phyloP scores from a whole-genome alignment of 75 land plant genomes.

The Azolla pinnata region DNA sequence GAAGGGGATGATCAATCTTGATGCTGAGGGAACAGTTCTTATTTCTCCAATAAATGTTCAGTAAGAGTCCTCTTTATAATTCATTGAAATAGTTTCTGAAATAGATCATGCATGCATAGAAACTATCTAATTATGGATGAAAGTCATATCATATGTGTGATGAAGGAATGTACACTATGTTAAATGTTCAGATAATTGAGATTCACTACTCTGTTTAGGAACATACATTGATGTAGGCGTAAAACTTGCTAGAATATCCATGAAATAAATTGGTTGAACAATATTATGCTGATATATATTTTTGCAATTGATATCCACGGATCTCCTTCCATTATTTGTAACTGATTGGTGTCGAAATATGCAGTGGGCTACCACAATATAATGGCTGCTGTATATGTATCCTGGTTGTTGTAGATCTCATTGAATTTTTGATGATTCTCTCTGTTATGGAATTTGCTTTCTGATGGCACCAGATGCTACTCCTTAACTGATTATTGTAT shows the following conservation, averaged over 20 bases:
- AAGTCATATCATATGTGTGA: no score
- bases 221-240: no score
- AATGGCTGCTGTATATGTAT: slow-evolving; percentile 99
- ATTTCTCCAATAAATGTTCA: slow-evolving; percentile 89
- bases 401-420: slow-evolving; percentile 22
- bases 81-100: no score
- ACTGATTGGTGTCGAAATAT: slow-evolving; percentile 3
- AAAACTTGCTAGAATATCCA: no score
- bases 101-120: no score
- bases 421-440: neutral
- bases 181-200: no score
- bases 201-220: no score
- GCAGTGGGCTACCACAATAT: slow-evolving; percentile 89
- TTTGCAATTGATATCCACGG: neutral
- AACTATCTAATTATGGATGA: no score
- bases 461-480: neutral
- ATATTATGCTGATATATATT: neutral
- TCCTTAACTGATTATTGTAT: neutral
- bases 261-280: neutral
- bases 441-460: neutral
- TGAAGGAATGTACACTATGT: no score
- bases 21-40: slow-evolving; percentile 75
- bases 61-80: no score
- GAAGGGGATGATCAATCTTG: slow-evolving; percentile 74
- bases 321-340: neutral